Evolutionary conservation across 345 rosid species (phyloP), one percentile per base, ranked within the genome.

Genomic region (Camelina hispida): DNA sequence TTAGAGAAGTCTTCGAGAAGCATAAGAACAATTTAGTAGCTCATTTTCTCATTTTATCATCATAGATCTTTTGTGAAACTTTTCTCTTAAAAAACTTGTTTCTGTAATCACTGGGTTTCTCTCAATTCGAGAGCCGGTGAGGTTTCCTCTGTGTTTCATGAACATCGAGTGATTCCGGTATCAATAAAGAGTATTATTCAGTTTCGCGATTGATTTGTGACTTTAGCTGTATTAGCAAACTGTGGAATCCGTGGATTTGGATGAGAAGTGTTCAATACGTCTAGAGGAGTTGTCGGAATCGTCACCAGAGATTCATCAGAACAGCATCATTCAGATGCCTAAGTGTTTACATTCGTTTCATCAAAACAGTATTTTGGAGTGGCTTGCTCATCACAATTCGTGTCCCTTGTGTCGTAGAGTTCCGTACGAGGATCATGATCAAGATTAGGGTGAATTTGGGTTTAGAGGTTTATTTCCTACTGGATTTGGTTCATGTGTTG

Each of bases 271-370:
- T 57, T 57, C 62, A 5, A 57, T 57, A 8, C 34, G 62, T 34
- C 16, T 57, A 0, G 62, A 57, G 15, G 10, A 58, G 8, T 16
- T 58, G 4, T 58, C 42, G 16, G 62, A 56, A 3, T 56, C 40
- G 6, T n/a, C 13, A 30, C 0, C 42, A 22, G 62, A 32, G 14
- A n/a, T 2, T 23, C n/a, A 22, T 22, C n/a, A 22, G 12, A 23
- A 16, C 20, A 32, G 3, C 15, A 1, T 58, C 42, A 57, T 57
- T 57, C 62, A 32, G 43, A 32, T 58, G 43, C 62, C 43, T 9
- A 58, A 34, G 2, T 58, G 43, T 58, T 58, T 58, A 9, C 62
- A 16, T 58, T 34, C 5, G 62, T 58, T 34, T 58, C 62, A 58
- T 58, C 62, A 58, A 1, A 17, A 16, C 17, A 16, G 43, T 35